Evolutionary conservation across 352 stramenopile genomes (phyloP).

Genomic region (Aphanomyces stellatus): DNA sequence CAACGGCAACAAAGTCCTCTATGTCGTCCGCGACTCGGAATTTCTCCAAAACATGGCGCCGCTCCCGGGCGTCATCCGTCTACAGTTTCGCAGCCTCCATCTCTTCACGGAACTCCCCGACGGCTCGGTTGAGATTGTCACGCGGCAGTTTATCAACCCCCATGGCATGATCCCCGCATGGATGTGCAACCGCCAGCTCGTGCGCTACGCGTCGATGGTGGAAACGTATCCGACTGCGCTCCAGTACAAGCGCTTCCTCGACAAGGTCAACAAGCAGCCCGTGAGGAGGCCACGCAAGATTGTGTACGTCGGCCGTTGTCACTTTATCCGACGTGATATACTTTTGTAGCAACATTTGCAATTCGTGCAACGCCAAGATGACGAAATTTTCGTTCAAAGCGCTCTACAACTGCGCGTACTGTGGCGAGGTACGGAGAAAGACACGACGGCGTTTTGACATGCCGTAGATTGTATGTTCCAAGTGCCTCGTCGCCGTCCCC

Average conservation of each 20-base stretch:
- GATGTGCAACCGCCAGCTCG: slow-evolving; percentile 3
- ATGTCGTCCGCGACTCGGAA: slow-evolving; percentile 6
- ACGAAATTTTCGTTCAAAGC: slow-evolving; percentile 1
- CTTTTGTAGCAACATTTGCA: background rate
- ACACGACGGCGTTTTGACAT: background rate
- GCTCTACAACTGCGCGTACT: slow-evolving; percentile 11
- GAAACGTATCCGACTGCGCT: background rate
- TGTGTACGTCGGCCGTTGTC: background rate
- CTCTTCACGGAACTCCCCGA: background rate
- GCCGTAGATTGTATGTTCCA: slow-evolving; percentile 1
- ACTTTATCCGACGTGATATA: too few species aligned
- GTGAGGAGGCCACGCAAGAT: background rate
- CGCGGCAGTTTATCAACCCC: slow-evolving; percentile 3
- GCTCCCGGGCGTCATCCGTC: background rate
- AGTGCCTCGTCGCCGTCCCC: background rate
- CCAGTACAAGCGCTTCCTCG: slow-evolving; percentile 12
- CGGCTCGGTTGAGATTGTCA: background rate
- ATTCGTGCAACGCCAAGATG: slow-evolving; percentile 4
- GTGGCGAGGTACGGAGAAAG: background rate
- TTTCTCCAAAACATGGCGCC: background rate
- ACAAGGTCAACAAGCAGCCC: background rate
- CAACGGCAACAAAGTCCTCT: background rate
- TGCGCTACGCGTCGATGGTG: background rate
- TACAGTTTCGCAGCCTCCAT: background rate
- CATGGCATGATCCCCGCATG: background rate